Evolutionary conservation across 805 yeast genomes (phyloP).

Genomic region (Suhomyces sp.): DNA sequence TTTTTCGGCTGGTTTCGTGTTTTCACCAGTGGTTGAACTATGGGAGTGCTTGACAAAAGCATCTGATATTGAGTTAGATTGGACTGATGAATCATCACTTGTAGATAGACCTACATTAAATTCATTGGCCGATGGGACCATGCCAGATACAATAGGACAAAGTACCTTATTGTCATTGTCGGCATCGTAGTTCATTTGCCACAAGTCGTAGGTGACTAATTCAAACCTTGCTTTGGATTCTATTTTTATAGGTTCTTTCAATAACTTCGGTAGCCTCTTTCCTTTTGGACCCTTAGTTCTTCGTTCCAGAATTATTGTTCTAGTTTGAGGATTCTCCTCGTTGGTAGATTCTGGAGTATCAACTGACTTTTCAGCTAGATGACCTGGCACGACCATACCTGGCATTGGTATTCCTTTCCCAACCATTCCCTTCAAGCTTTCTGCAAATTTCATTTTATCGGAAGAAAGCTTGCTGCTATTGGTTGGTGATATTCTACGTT

Average conservation of each 20-base stretch:
- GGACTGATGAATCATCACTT: too few relatives aligned
- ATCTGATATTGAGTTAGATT: too few relatives aligned
- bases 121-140: too few relatives aligned
- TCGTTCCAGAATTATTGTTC: constrained; percentile 30
- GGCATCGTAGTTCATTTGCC: constrained; percentile 37
- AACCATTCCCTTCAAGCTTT: constrained; percentile 59
- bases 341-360: not conserved
- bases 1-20: too few relatives aligned
- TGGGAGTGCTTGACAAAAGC: too few relatives aligned
- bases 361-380: too few relatives aligned
- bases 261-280: constrained; percentile 61
- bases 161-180: too few relatives aligned
- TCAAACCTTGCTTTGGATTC: constrained; percentile 36
- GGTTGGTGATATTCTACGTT: not conserved
- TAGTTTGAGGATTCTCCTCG: constrained; percentile 12
- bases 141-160: too few relatives aligned
- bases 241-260: constrained; percentile 40
- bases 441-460: constrained; percentile 49
- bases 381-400: constrained; percentile 41
- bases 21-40: too few relatives aligned
- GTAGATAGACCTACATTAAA: too few relatives aligned
- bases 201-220: constrained; percentile 33
- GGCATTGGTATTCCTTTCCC: constrained; percentile 51
- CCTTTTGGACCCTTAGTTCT: constrained; percentile 77
- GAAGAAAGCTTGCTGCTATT: constrained; percentile 27